Conservation (phyloP, 768 basidiomycete species). For the Collybia nuda region DNA sequence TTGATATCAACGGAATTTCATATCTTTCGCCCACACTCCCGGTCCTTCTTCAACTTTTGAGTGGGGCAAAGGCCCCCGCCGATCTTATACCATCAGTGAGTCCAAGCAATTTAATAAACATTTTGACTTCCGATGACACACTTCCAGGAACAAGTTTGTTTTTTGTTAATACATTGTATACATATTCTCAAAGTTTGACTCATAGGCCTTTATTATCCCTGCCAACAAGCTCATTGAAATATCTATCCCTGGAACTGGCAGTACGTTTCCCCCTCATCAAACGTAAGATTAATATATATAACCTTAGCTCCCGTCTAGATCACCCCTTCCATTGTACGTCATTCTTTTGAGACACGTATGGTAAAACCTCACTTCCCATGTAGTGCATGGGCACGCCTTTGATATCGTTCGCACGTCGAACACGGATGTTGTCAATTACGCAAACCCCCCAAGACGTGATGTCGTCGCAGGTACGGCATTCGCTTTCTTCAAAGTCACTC, state of each 20-base stretch:
- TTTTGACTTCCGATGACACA: constrained; percentile 23
- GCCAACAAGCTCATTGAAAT: constrained; percentile 47
- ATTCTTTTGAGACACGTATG: background rate
- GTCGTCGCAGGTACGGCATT: constrained; percentile 10
- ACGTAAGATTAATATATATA: background rate
- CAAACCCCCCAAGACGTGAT: constrained; percentile 15
- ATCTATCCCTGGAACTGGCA: constrained; percentile 31
- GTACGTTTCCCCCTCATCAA: background rate
- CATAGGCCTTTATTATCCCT: constrained; percentile 28
- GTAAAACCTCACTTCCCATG: background rate
- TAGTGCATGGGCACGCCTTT: constrained; percentile 16
- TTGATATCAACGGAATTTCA: constrained; percentile 27
- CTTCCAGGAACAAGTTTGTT: constrained; percentile 1
- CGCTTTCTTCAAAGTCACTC: background rate
- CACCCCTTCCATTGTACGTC: constrained; percentile 15
- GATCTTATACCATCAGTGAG: constrained; percentile 46
- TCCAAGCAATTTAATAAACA: constrained; percentile 33
- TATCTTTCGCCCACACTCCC: constrained; percentile 43
- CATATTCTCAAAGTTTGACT: background rate
- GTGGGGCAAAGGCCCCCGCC: constrained; percentile 35
- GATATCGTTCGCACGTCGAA: constrained; percentile 12
- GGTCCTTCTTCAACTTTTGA: constrained; percentile 58
- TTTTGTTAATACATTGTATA: background rate
- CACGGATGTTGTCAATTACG: constrained; percentile 10
- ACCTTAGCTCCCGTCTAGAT: background rate